Percentiles rank a stretch among this genome's conserved stretches.
These are phyloP conservation scores for Thraustochytrium striatum DNA, from an alignment of 352 stramenopile genomes.

Conservation along the genomic window DNA sequence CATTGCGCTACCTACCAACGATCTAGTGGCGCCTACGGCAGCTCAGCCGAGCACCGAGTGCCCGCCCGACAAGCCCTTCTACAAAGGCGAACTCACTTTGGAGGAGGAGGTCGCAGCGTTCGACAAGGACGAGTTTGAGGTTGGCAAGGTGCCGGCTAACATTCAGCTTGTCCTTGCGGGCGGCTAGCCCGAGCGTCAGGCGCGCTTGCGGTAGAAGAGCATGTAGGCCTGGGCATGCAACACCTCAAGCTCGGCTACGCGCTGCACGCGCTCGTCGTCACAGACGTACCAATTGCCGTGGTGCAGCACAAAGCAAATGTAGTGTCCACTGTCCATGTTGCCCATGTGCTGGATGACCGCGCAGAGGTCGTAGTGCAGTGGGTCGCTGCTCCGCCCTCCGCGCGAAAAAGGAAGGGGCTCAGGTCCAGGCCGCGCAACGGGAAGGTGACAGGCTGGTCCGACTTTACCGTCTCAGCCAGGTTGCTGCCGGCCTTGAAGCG, in stretches of 20 bases:
- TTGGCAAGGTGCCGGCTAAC: conserved; percentile 22
- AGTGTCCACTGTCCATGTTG: conserved; percentile 47
- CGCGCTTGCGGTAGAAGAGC: conserved; percentile 46
- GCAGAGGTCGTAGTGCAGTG: conserved; percentile 17
- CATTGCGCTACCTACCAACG: no score
- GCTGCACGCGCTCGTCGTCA: conserved; percentile 24
- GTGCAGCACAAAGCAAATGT: conserved; percentile 45
- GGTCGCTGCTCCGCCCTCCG: not conserved
- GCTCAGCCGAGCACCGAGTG: not conserved
- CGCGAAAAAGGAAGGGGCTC: not conserved
- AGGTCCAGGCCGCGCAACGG: conserved; percentile 1
- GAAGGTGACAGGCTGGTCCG: conserved; percentile 22
- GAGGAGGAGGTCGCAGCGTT: conserved; percentile 16
- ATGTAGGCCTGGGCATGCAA: conserved; percentile 20
- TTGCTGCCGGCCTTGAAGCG: conserved; percentile 28
- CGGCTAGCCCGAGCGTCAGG: no score
- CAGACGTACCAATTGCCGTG: conserved; percentile 32
- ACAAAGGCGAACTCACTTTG: conserved; percentile 22
- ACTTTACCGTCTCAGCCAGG: not conserved
- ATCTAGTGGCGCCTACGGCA: no score
- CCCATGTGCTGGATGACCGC: conserved; percentile 35
- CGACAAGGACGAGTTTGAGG: not conserved
- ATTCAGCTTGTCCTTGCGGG: conserved; percentile 29
- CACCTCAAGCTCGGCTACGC: not conserved
- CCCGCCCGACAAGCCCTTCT: conserved; percentile 1